A percentile compares a stretch with the other conserved stretches of the same genome.
Conservation (phyloP, 192 early-diverging fungal species). For the Coemansia sp. region DNA sequence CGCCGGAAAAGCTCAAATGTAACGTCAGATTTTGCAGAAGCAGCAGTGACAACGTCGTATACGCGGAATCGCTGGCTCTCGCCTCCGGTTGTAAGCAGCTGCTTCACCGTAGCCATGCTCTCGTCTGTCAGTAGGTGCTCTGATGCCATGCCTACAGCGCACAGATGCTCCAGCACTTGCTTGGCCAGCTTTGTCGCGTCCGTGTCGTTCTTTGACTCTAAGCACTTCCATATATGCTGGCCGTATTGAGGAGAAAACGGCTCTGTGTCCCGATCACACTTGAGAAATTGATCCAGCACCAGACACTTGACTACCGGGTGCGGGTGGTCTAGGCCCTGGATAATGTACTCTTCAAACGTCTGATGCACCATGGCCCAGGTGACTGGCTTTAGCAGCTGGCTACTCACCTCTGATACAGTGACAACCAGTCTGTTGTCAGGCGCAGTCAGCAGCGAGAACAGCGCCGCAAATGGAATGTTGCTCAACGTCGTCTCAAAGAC, state of each 20-base stretch:
- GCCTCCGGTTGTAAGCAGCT: constrained; percentile 19
- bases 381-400: constrained; percentile 42
- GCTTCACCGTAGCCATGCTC: constrained; percentile 12
- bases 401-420: constrained; percentile 30
- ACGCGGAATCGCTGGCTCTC: constrained; percentile 46
- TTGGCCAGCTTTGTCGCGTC: constrained; percentile 32
- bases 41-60: constrained; percentile 38
- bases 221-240: constrained; percentile 42
- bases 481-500: constrained; percentile 48
- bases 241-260: constrained; percentile 44
- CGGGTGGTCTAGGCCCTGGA: constrained; percentile 45
- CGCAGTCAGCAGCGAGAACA: constrained; percentile 48
- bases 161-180: constrained; percentile 28
- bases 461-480: constrained; percentile 40
- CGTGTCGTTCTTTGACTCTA: constrained; percentile 33
- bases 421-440: constrained; percentile 45
- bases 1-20: constrained; percentile 34
- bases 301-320: constrained; percentile 44
- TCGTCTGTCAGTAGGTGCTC: constrained; percentile 35
- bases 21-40: constrained; percentile 10
- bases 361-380: constrained; percentile 48
- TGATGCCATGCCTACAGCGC: constrained; percentile 14
- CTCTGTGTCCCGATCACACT: constrained; percentile 29
- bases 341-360: constrained; percentile 51
- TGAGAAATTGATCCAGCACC: constrained; percentile 46